Evolutionary conservation across 164 flowering plant genomes (phyloP), one percentile per base, ranked within the genome.

Genomic region (Magnolia kwangsiensis): DNA sequence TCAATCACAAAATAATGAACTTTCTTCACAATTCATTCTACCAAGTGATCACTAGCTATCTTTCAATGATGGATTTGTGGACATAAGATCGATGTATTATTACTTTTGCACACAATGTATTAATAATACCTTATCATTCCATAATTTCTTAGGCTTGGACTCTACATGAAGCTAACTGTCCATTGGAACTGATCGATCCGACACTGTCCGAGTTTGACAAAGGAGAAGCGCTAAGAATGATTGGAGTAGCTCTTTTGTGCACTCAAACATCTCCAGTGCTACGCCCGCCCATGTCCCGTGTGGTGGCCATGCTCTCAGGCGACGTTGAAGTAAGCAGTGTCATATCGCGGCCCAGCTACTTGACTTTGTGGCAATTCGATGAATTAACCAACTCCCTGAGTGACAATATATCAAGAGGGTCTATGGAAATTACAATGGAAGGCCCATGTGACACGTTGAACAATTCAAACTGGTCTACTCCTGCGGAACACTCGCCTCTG

Each of bases 181-280:
- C 51, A 51, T n/a, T 86, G 50, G 88, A 84, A 67, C 63, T 88
- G 59, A 83, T 86, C 31, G 91, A 88, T 78, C 78, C 83, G 18
- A 66, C 69, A 45, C 69, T 88, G 63, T 1, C 58, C 0, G 81
- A 74, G 18, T 83, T 80, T 31, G 45, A 83, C 24, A 83, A 83
- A 69, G 76, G 20, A 10, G 88, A 86, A 81, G 88, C 83, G 0
- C 59, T 65, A 1, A 77, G 86, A 19, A 7, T 86, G 72, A 75
- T 86, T 73, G 81, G 87, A 75, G 80, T 88, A 8, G 85, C 87
- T 61, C 82, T 88, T 49, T 55, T 86, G 77, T 88, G 90, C 83
- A 88, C 84, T 61, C 90, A 88, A 73, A 80, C 89, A 31, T 81
- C 88, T 8, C 88, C 88, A 10, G 19, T 71, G 67, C 29, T 76